Base-by-base conservation (phyloP, 179 eudicot genomes). In the Beta corolliflora region DNA sequence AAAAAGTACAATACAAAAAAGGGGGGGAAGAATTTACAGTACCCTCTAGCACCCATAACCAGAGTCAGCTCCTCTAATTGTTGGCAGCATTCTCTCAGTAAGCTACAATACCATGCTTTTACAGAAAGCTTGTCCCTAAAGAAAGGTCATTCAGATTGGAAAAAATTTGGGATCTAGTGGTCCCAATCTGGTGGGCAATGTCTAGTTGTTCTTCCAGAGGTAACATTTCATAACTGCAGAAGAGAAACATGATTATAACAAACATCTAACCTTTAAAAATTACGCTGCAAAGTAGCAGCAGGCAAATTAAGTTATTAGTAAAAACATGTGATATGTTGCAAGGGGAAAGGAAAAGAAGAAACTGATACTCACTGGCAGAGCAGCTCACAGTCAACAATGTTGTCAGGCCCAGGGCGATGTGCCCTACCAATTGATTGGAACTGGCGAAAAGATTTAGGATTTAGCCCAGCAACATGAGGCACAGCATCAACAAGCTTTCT, bases 371-470 rank as follows among this genome's bases (percentile, higher is more conserved):
- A 96, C 99, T 93, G 88, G 86, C 84, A 86, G 75, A 96, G 96
- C 79, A 96, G 93, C 86, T 96, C 99, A 68, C 89, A 96, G 81
- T 96, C 98, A 3, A 96, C 95, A 58, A 96, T 92, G 88, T 90
- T 91, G 83, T 94, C 99, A n/a, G 99, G 99, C 29, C 99, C 99
- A 80, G 99, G 98, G 53, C 92, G 92, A 84, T 94, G 98, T 71
- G 97, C 97, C 90, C 85, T 94, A 82, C 98, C 98, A 80, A 91
- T 84, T 8, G 98, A 93, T 80, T 79, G 89, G 83, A 96, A 96
- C 81, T 93, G 97, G 71, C 99, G 93, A 78, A 94, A 95, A 45
- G 97, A 88, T 87, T 84, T 89, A 5, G 99, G 99, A 81, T 96
- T 96, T 64, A 96, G 87, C 55, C 99, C 99, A 76, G 93, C 98